A percentile compares a stretch with the other conserved stretches of the same genome.
phyloP scores from a whole-genome alignment of 495 filamentous ascomycete genomes.

The Podospora fimiseda region DNA sequence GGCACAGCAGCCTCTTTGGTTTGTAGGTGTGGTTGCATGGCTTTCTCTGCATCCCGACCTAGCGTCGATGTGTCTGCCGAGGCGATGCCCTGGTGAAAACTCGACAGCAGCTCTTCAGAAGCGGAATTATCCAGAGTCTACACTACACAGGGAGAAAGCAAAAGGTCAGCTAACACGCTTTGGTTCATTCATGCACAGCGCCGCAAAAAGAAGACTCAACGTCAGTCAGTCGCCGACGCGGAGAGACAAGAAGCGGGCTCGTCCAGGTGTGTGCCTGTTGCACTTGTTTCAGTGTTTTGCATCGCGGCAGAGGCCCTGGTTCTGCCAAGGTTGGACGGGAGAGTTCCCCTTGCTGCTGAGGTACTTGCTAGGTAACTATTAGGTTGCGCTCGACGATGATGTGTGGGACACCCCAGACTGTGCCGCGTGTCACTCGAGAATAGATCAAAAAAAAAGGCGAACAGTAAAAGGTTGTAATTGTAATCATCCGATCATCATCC shows the following conservation, averaged over 20 bases:
- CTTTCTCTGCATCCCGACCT: too few species aligned
- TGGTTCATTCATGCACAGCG: not conserved
- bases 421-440: not conserved
- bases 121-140: too few species aligned
- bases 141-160: too few species aligned
- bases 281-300: conserved; percentile 4
- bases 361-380: too few species aligned
- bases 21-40: too few species aligned
- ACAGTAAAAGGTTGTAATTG: too few species aligned
- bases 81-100: too few species aligned
- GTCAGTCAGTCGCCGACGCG: not conserved
- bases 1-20: too few species aligned
- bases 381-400: too few species aligned
- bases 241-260: not conserved
- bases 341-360: not conserved
- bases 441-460: not conserved
- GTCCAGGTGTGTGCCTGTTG: conserved; percentile 1
- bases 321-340: not conserved
- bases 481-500: not conserved
- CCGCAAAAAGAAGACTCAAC: too few species aligned
- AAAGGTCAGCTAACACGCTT: not conserved
- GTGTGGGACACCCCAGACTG: not conserved
- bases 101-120: too few species aligned
- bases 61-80: too few species aligned
- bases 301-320: not conserved